These are phyloP conservation scores for Phoma sp. DNA, from an alignment of 2,329 filamentous ascomycete genomes.

Conservation along the genomic window DNA sequence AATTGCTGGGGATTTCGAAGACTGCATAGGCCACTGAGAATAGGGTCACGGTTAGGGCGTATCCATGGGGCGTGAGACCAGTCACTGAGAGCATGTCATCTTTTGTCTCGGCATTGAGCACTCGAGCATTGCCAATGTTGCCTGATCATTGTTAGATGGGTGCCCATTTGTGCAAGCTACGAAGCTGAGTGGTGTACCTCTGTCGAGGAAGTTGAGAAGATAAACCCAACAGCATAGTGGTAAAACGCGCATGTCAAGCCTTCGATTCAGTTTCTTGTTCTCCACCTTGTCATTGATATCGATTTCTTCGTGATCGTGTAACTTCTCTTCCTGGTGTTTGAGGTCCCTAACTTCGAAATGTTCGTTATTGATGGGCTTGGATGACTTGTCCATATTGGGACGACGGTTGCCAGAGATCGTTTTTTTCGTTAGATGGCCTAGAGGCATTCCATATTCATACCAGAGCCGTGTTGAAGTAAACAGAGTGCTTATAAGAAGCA, in stretches of 20 bases:
- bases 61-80: constrained; percentile 67
- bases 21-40: constrained; percentile 46
- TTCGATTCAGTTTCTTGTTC: constrained; percentile 4
- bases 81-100: constrained; percentile 70
- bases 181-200: background rate
- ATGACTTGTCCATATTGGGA: background rate
- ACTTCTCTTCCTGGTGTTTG: background rate
- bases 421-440: no score
- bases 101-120: constrained; percentile 66
- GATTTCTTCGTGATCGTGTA: background rate
- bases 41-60: constrained; percentile 36
- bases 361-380: constrained; percentile 1
- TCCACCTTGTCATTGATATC: constrained; percentile 4
- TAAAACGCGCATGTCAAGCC: constrained; percentile 64
- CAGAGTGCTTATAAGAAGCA: background rate
- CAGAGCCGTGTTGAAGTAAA: background rate
- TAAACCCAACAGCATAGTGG: constrained; percentile 71
- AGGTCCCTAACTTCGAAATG: constrained; percentile 3
- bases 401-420: no score
- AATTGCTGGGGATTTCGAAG: constrained; percentile 63
- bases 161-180: background rate
- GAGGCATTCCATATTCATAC: no score
- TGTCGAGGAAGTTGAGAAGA: constrained; percentile 68
- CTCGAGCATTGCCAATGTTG: constrained; percentile 67
- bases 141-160: constrained; percentile 50